Evolutionary conservation across 2,329 filamentous ascomycete genomes (phyloP), one percentile per base, ranked within the genome.

Genomic region (Pyrenophora graminea): DNA sequence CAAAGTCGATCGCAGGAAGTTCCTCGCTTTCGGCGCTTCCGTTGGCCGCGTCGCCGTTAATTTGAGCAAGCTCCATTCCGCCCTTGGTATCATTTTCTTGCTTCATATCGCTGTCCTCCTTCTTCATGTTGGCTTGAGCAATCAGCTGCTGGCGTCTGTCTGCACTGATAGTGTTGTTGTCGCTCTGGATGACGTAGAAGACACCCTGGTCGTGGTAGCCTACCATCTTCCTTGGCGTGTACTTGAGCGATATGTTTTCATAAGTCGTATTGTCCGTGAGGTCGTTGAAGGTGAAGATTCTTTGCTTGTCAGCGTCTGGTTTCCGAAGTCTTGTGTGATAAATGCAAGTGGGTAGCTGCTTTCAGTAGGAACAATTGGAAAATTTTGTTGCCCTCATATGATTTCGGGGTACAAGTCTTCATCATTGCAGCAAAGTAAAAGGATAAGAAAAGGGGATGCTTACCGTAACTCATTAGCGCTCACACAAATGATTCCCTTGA

Each of bases 291-390:
- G 90, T 89, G 71, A 97, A 97, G 54, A 97, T 97, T 64, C 92
- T 85, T 34, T 32, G 8, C 23, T 23, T 21, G 44, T 62, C 37
- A 60, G 63, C 37, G 17, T 52, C 48, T 60, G 54, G 17, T 30
- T 21, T 39, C 6, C 13, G n/a, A 32, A 21, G 12, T 12, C n/a
- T 47, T 39, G 34, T 25, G 19, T 39, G 37, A 27, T 15, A 39
- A 44, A 7, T 40, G 21, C n/a, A 23, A 27, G 25, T 32, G 19
- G 40, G 23, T 45, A 37, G 59, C 58, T 61, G 63, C 58, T 46
- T 77, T 96, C 91, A 96, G 91, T 86, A 96, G 91, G 91, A 96
- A 96, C 91, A 96, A 96, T 95, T 96, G 90, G 86, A 82, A 81
- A 57, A 60, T 75, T 79, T 76, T 74, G 71, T 69, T 68, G 61